Evolutionary conservation across 345 rosid species (phyloP).

Genomic region (Eucalyptus victrix): DNA sequence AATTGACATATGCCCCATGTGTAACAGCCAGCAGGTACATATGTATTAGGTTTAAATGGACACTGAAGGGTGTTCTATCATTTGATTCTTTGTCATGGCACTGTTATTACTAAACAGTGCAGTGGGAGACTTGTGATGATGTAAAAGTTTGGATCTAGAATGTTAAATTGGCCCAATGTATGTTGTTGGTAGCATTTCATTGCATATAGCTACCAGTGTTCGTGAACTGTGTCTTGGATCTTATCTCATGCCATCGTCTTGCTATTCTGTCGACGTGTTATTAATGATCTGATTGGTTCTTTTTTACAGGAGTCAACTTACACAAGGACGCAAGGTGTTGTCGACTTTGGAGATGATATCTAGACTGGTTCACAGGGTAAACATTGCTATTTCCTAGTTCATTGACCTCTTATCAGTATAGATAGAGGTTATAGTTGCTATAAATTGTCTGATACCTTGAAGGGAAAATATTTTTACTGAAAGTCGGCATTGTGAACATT

Average conservation of each 20-base stretch:
- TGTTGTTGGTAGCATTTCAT: neutral
- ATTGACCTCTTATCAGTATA: neutral
- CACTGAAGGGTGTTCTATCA: neutral
- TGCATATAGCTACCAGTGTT: neutral
- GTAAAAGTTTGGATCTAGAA: neutral
- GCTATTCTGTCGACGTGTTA: neutral
- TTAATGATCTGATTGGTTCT: neutral
- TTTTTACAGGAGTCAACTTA: constrained; percentile 60
- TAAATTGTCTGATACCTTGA: neutral
- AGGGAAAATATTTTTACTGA: neutral
- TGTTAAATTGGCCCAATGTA: neutral
- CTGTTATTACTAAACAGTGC: neutral
- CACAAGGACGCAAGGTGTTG: constrained; percentile 84
- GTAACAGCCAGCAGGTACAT: neutral
- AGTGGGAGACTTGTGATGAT: neutral
- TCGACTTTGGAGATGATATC: constrained; percentile 69
- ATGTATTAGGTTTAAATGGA: neutral
- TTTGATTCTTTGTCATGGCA: neutral
- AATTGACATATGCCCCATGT: neutral
- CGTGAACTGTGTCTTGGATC: neutral
- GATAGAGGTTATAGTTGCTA: neutral
- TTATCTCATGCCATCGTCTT: neutral
- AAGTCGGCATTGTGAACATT: neutral
- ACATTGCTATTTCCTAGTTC: neutral
- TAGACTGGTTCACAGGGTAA: constrained; percentile 72